Evolutionary conservation across 306 rosid genomes (phyloP).

Genomic region (Alnus glutinosa): DNA sequence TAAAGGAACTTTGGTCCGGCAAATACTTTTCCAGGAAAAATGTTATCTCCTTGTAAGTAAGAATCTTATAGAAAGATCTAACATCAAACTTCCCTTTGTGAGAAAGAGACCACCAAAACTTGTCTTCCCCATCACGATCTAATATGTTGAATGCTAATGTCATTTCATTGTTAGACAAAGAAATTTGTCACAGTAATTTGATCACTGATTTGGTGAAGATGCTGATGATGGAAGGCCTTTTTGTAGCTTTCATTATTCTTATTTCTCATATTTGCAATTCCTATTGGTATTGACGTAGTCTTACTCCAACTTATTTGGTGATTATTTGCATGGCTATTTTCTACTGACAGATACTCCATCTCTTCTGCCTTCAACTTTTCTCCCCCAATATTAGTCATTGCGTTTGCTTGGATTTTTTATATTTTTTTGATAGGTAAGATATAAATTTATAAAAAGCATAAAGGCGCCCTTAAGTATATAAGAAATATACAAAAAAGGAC

Average conservation of each 20-base stretch:
- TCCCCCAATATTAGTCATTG: neutral
- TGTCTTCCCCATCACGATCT: too few species aligned
- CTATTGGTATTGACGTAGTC: neutral
- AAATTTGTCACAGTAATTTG: neutral
- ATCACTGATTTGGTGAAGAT: neutral
- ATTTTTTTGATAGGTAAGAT: too few species aligned
- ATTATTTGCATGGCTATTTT: neutral
- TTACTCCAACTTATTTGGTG: neutral
- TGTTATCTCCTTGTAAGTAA: too few species aligned
- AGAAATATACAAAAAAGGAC: too few species aligned
- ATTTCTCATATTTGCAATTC: neutral
- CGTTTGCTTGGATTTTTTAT: neutral
- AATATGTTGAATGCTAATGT: neutral
- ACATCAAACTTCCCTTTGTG: too few species aligned
- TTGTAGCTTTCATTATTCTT: neutral
- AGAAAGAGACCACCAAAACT: too few species aligned
- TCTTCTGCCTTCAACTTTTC: neutral
- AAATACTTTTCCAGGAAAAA: too few species aligned
- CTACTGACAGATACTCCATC: neutral
- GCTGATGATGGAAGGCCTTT: neutral
- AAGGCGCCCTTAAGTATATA: too few species aligned
- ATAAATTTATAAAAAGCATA: too few species aligned
- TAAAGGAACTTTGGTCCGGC: too few species aligned
- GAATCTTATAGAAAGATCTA: too few species aligned
- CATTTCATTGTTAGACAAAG: neutral